Percentiles rank a stretch among this genome's conserved stretches.
These are phyloP conservation scores for Parmales sp. DNA, from an alignment of 108 stramenopile species.

Conservation along the genomic window DNA sequence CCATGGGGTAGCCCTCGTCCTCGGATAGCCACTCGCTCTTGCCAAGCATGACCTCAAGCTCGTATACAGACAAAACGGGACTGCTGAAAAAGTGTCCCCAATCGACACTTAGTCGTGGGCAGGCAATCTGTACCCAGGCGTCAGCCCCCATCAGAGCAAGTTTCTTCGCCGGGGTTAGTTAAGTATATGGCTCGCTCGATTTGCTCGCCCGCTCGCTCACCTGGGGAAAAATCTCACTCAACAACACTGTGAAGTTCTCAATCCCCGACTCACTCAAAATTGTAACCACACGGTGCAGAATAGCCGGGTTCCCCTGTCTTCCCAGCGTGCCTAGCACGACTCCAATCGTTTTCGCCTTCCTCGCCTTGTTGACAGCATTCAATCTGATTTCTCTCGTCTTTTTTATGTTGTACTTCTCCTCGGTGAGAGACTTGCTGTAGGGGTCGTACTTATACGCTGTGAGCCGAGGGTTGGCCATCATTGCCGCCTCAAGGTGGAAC, in stretches of 20 bases:
- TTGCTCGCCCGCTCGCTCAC: too few species aligned
- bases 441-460: conserved; percentile 89
- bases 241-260: conserved; percentile 59
- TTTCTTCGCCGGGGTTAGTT: too few species aligned
- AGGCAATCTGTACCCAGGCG: conserved; percentile 98
- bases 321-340: conserved; percentile 93
- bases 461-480: conserved; percentile 90
- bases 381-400: conserved; percentile 66
- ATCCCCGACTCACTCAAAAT: conserved; percentile 45
- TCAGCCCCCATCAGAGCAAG: conserved; percentile 60
- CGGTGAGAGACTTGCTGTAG: conserved; percentile 78
- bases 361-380: conserved; percentile 37
- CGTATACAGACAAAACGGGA: conserved; percentile 52
- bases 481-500: conserved; percentile 92
- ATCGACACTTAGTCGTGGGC: conserved; percentile 89
- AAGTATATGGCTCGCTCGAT: too few species aligned
- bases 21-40: conserved; percentile 24
- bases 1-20: conserved; percentile 82
- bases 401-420: conserved; percentile 79
- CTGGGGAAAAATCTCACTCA: conserved; percentile 89
- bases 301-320: conserved; percentile 93
- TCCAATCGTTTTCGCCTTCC: conserved; percentile 57
- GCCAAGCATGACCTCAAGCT: conserved; percentile 33
- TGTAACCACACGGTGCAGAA: conserved; percentile 57
- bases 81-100: conserved; percentile 77